Evolutionary conservation across 225 moss, liverwort and hornwort genomes (phyloP).

Genomic region (Thuidium tamariscinum): DNA sequence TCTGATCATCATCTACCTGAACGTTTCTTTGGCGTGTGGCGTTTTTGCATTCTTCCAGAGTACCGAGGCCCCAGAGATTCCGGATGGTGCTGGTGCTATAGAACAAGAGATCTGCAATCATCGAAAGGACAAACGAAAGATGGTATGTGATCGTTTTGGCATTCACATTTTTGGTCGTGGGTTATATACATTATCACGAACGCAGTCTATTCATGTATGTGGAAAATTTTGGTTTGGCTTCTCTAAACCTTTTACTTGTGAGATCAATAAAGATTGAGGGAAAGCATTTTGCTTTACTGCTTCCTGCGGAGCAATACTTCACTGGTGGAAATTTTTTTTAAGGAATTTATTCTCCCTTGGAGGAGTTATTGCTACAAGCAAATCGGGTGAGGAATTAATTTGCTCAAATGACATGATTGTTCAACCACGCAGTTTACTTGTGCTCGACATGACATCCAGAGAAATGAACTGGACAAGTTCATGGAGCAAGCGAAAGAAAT

Average conservation of each 20-base stretch:
- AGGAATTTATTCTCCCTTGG: background rate
- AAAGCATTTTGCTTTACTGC: background rate
- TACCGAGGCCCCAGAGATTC: conserved; percentile 67
- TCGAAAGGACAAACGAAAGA: conserved; percentile 64
- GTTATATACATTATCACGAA: background rate
- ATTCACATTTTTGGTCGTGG: background rate
- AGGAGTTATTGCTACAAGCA: background rate
- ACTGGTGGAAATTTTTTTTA: background rate
- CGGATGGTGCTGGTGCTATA: conserved; percentile 46
- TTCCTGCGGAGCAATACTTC: background rate
- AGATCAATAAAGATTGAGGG: background rate
- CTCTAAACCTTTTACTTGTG: background rate
- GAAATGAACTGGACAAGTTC: conserved; percentile 63
- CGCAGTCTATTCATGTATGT: background rate
- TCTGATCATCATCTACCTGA: background rate
- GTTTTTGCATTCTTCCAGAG: conserved; percentile 22
- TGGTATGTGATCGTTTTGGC: conserved; percentile 26
- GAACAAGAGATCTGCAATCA: conserved; percentile 71
- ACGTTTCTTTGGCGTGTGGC: background rate
- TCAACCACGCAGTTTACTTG: background rate
- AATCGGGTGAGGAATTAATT: background rate
- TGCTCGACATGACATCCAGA: conserved; percentile 22
- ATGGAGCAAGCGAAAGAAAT: conserved; percentile 71
- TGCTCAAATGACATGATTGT: background rate
- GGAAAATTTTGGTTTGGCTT: background rate